These are phyloP conservation scores for Penicillium griseofulvum DNA, from an alignment of 2,329 filamentous ascomycete species.

Conservation along the genomic window DNA sequence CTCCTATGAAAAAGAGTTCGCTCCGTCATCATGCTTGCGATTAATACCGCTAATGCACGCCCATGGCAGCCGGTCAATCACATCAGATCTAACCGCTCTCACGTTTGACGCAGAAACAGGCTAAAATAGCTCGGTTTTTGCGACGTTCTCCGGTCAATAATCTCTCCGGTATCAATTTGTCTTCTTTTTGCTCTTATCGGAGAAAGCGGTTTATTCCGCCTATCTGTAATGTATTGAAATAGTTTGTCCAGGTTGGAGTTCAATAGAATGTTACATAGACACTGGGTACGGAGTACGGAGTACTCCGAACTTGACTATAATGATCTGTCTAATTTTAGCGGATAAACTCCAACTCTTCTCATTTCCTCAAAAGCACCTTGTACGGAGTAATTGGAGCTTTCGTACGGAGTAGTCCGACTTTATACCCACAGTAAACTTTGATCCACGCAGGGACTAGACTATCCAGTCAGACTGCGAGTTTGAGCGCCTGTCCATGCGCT, in stretches of 20 bases:
- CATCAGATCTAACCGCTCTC: conserved; percentile 21
- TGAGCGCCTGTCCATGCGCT: neutral
- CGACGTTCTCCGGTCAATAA: conserved; percentile 17
- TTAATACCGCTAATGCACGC: conserved; percentile 24
- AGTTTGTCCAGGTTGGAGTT: neutral
- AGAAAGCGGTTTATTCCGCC: neutral
- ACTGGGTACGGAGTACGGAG: neutral
- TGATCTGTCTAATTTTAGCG: conserved; percentile 1
- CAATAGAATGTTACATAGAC: neutral
- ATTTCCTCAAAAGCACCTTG: neutral
- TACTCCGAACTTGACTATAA: too few relatives aligned
- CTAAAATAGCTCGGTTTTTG: conserved; percentile 9
- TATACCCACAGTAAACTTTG: conserved; percentile 8
- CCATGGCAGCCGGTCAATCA: conserved; percentile 20
- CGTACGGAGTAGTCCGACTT: conserved; percentile 4
- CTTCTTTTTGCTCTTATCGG: neutral
- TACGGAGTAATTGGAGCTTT: conserved; percentile 10
- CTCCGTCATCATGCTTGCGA: conserved; percentile 2
- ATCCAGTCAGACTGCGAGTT: conserved; percentile 6
- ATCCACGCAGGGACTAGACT: conserved; percentile 18
- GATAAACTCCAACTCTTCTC: neutral
- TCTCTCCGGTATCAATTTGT: conserved; percentile 7
- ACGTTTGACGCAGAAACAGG: conserved; percentile 15
- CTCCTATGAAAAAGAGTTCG: neutral
- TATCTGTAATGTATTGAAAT: neutral